Percentiles rank a stretch among this genome's conserved stretches.
phyloP scores from a whole-genome alignment of 1,284 basidiomycete genomes.

The Tilletia caries region DNA sequence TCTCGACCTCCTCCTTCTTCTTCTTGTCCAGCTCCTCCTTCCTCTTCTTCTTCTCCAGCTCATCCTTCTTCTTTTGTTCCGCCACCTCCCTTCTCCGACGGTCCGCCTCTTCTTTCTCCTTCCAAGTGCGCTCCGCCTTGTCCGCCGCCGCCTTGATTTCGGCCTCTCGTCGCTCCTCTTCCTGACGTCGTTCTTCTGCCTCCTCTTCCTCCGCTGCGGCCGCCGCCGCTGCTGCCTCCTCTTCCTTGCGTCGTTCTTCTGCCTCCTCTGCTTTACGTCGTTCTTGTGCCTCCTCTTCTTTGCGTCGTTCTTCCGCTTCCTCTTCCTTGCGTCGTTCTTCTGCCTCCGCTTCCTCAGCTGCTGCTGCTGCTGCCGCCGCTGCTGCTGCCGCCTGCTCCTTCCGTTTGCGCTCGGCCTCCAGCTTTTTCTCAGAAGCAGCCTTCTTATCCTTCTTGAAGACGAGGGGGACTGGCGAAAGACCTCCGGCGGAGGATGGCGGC shows the following conservation, averaged over 20 bases:
- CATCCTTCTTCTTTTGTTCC: not conserved
- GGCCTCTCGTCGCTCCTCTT: not conserved
- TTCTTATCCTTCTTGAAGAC: not conserved
- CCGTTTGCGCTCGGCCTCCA: not conserved
- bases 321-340: not conserved
- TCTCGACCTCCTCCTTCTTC: not conserved
- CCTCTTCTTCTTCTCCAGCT: slow-evolving; percentile 2
- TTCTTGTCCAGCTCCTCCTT: slow-evolving; percentile 4
- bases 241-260: not conserved
- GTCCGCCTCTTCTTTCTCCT: not conserved
- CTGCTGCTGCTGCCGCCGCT: not conserved
- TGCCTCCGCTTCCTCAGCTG: not conserved
- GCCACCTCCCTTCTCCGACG: not conserved
- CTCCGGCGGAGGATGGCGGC: not conserved
- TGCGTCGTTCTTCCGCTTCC: not conserved
- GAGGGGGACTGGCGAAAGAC: not conserved
- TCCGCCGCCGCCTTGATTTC: not conserved
- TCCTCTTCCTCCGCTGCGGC: not conserved
- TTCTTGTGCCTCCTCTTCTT: slow-evolving; percentile 8
- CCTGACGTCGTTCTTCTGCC: too few species aligned
- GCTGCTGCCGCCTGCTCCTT: not conserved
- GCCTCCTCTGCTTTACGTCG: not conserved
- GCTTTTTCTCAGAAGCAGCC: not conserved
- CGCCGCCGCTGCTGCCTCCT: not conserved
- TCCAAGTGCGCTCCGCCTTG: not conserved